phyloP scores from a whole-genome alignment of 768 basidiomycete species.

The Tylopilus rubrobrunneus region DNA sequence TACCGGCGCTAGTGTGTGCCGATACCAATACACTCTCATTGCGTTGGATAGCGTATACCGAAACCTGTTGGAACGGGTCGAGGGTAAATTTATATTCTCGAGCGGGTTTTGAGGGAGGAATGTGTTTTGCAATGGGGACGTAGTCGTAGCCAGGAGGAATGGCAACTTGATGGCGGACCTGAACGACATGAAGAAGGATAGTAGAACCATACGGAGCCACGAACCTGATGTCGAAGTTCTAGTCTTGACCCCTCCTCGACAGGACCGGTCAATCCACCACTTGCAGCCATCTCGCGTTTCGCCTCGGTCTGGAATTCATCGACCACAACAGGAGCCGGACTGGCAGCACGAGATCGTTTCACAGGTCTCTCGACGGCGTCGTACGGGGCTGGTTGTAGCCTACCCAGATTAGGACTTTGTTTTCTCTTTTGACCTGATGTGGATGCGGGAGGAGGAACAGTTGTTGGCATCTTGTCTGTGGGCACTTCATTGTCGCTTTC shows the following conservation, averaged over 20 bases:
- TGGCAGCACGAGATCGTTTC: conserved; percentile 60
- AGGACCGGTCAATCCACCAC: conserved; percentile 79
- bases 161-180: conserved; percentile 96
- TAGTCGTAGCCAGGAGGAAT: conserved; percentile 92
- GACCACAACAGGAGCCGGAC: conserved; percentile 72
- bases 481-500: conserved; percentile 26
- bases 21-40: conserved; percentile 98
- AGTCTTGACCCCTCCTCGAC: conserved; percentile 64
- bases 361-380: conserved; percentile 32
- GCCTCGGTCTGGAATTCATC: conserved; percentile 96
- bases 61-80: conserved; percentile 96
- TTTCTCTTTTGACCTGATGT: conserved; percentile 24
- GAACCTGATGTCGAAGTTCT: conserved; percentile 75
- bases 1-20: conserved; percentile 98
- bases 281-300: conserved; percentile 85
- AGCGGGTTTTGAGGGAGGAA: conserved; percentile 87
- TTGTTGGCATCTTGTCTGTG: background rate
- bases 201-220: background rate
- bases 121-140: conserved; percentile 83
- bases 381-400: conserved; percentile 11
- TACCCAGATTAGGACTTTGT: conserved; percentile 9
- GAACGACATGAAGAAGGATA: conserved; percentile 3
- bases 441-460: background rate
- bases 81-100: conserved; percentile 94
- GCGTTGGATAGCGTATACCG: conserved; percentile 91